These are phyloP conservation scores for Paraphaeosphaeria sporulosa DNA, from an alignment of 2,329 filamentous ascomycete genomes.

Conservation along the genomic window DNA sequence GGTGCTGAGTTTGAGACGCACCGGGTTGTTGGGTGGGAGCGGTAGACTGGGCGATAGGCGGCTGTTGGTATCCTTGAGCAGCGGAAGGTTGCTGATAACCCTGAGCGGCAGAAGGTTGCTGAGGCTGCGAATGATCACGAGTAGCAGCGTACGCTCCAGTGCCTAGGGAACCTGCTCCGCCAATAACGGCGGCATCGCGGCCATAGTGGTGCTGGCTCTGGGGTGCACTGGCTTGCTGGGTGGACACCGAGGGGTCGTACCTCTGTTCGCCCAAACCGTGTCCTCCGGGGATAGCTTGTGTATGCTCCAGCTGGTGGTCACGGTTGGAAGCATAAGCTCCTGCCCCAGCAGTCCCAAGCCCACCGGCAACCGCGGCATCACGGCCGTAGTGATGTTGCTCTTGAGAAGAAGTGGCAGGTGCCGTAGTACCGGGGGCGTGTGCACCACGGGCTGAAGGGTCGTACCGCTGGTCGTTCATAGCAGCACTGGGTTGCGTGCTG, in stretches of 20 bases:
- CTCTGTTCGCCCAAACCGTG: constrained; percentile 20
- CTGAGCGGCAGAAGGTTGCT: constrained; percentile 9
- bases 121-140: constrained; percentile 7
- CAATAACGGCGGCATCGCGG: constrained; percentile 32
- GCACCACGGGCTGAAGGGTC: constrained; percentile 28
- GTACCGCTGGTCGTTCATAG: constrained; percentile 36
- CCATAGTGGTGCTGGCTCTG: constrained; percentile 32
- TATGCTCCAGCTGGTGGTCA: constrained; percentile 7
- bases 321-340: constrained; percentile 19
- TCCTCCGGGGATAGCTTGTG: constrained; percentile 4
- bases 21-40: constrained; percentile 4
- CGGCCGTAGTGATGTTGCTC: constrained; percentile 32
- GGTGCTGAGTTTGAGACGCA: constrained; percentile 22
- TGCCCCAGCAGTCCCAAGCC: constrained; percentile 23
- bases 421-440: constrained; percentile 17
- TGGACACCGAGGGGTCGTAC: constrained; percentile 24
- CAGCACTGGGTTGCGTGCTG: constrained; percentile 36
- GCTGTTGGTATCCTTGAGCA: constrained; percentile 11
- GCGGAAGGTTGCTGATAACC: constrained; percentile 7
- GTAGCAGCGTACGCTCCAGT: constrained; percentile 20
- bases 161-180: constrained; percentile 25
- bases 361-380: constrained; percentile 33
- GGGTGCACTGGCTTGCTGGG: constrained; percentile 1
- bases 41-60: constrained; percentile 1
- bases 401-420: constrained; percentile 10